Percentiles rank a stretch among this genome's conserved stretches.
These are phyloP conservation scores for Apium graveolens DNA, from an alignment of 129 eudicot species.

Conservation along the genomic window DNA sequence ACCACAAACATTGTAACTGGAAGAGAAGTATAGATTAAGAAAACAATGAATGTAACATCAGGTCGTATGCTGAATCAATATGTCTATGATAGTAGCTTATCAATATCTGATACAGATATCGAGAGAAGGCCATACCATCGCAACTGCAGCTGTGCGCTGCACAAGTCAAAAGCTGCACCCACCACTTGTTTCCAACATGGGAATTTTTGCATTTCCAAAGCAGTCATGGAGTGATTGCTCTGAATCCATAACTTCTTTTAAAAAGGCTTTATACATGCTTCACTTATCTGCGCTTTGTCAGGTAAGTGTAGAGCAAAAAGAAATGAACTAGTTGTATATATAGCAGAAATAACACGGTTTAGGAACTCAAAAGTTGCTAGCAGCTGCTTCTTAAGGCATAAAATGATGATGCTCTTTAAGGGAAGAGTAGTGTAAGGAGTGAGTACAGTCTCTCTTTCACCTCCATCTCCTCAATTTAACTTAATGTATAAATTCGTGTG, in stretches of 20 bases:
- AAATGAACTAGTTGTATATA: not conserved
- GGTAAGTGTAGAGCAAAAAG: not conserved
- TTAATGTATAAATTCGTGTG: not conserved
- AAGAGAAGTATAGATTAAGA: not conserved
- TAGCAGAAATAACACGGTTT: not conserved
- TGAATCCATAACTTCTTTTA: not conserved
- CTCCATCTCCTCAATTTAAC: not conserved
- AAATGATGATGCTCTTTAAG: too few relatives aligned
- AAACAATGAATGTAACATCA: constrained; percentile 1
- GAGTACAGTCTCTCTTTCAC: not conserved
- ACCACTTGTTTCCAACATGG: not conserved
- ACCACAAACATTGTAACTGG: not conserved
- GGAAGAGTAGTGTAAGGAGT: not conserved
- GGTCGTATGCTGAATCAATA: constrained; percentile 1
- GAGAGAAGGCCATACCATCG: constrained; percentile 27
- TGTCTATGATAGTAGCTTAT: too few relatives aligned
- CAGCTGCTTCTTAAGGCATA: not conserved
- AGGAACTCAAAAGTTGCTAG: not conserved
- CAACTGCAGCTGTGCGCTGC: too few relatives aligned
- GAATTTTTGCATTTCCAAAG: constrained; percentile 5
- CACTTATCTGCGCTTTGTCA: not conserved
- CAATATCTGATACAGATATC: constrained; percentile 12
- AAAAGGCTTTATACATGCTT: not conserved
- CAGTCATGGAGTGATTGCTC: not conserved
- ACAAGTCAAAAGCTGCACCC: too few relatives aligned